Conservation (phyloP, 1,284 basidiomycete species). For the Ceratobasidium sp. region DNA sequence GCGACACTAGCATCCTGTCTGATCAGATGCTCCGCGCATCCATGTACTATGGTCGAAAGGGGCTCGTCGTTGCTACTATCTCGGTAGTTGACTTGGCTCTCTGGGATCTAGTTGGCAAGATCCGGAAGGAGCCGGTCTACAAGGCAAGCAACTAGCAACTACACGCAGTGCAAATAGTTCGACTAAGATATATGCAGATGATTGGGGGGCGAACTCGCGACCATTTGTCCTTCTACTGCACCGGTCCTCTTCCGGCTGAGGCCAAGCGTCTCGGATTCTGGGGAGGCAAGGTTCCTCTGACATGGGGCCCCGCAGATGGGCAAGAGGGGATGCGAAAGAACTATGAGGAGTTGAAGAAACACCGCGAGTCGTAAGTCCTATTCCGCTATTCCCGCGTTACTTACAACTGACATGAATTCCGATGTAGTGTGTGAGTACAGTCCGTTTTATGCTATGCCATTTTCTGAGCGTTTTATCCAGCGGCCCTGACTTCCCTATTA, state of each 20-base stretch:
- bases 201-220: conserved; percentile 59
- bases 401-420: not conserved
- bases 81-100: conserved; percentile 54
- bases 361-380: conserved; percentile 51
- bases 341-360: conserved; percentile 55
- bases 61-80: conserved; percentile 56
- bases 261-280: conserved; percentile 60
- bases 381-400: conserved; percentile 5
- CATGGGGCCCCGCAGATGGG: conserved; percentile 57
- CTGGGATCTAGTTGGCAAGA: conserved; percentile 61
- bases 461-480: conserved; percentile 6
- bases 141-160: conserved; percentile 57
- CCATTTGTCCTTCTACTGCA: conserved; percentile 58
- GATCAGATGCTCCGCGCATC: conserved; percentile 54
- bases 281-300: conserved; percentile 58
- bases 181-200: conserved; percentile 43
- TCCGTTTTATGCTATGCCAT: not conserved
- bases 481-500: conserved; percentile 55
- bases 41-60: conserved; percentile 62
- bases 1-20: conserved; percentile 57
- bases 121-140: conserved; percentile 60
- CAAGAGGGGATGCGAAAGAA: conserved; percentile 56
- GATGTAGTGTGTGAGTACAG: conserved; percentile 13
- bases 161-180: conserved; percentile 52
- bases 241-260: conserved; percentile 55